Conservation (phyloP, 208 protist species). For the Trypanosomatidae sp. region DNA sequence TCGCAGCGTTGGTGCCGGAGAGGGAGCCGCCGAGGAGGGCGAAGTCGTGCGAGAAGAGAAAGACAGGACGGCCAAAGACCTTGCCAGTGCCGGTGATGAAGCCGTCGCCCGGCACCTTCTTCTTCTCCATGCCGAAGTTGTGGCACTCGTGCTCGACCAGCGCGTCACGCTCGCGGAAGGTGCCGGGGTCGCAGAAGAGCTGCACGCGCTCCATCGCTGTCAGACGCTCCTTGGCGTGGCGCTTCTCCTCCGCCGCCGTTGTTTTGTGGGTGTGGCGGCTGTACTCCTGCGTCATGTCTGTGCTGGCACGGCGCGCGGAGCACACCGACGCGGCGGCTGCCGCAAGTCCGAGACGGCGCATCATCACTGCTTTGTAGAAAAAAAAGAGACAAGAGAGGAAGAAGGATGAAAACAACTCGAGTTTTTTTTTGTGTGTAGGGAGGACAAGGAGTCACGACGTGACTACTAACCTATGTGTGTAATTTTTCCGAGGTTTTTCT, state of each 20-base stretch:
- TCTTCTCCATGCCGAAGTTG: constrained; percentile 94
- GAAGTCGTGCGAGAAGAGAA: constrained; percentile 96
- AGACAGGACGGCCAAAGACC: constrained; percentile 94
- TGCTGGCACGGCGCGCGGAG: constrained; percentile 10
- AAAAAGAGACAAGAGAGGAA: too few species aligned
- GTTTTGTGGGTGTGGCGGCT: constrained; percentile 35
- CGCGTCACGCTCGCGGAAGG: constrained; percentile 93
- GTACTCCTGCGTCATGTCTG: constrained; percentile 21
- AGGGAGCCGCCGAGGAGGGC: constrained; percentile 95
- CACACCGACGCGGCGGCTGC: constrained; percentile 11
- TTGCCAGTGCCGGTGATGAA: constrained; percentile 93
- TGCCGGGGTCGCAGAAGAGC: constrained; percentile 90
- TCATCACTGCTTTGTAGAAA: neutral
- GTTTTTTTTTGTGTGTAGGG: neutral
- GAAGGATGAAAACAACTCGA: too few species aligned
- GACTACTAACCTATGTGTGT: neutral
- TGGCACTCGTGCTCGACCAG: constrained; percentile 92
- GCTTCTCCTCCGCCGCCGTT: constrained; percentile 48
- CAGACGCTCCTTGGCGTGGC: constrained; percentile 92
- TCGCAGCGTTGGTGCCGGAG: constrained; percentile 92
- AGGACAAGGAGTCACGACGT: neutral
- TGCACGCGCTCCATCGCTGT: constrained; percentile 95
- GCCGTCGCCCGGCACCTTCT: constrained; percentile 88
- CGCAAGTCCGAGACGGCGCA: constrained; percentile 29
- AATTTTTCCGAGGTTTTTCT: neutral